phyloP scores from a whole-genome alignment of 2,329 filamentous ascomycete genomes.

The Chaetoscypha palmicola region DNA sequence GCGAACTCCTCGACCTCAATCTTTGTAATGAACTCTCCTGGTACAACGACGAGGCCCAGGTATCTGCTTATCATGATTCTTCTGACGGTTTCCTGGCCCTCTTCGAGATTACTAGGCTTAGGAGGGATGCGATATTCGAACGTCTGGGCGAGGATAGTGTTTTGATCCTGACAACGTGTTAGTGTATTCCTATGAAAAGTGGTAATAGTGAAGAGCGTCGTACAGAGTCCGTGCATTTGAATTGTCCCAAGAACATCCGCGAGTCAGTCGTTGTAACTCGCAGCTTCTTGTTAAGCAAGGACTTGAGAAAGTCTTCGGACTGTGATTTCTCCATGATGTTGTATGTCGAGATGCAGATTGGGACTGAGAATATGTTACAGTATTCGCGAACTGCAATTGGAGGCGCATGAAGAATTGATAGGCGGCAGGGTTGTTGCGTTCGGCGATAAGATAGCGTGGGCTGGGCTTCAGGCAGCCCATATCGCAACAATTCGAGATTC shows the following conservation, averaged over 20 bases:
- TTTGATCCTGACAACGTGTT: slow-evolving; percentile 59
- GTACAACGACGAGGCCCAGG: slow-evolving; percentile 83
- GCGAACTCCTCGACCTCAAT: slow-evolving; percentile 79
- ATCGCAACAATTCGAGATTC: too few species aligned
- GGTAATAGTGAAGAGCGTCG: slow-evolving; percentile 26
- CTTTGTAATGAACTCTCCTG: slow-evolving; percentile 75
- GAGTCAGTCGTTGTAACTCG: slow-evolving; percentile 74
- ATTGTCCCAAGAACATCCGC: slow-evolving; percentile 80
- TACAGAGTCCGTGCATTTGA: slow-evolving; percentile 94
- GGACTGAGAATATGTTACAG: too few species aligned
- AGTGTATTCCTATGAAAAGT: slow-evolving; percentile 1
- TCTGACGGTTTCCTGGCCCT: slow-evolving; percentile 39
- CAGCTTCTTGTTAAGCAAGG: slow-evolving; percentile 70
- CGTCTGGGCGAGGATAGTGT: slow-evolving; percentile 77
- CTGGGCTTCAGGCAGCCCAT: too few species aligned
- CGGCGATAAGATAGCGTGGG: slow-evolving; percentile 2
- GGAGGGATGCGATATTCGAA: slow-evolving; percentile 83
- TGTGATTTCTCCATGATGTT: slow-evolving; percentile 40
- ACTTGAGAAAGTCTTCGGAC: slow-evolving; percentile 49
- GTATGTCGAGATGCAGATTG: too few species aligned
- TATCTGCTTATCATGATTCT: slow-evolving; percentile 78
- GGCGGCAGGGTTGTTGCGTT: slow-evolving; percentile 7
- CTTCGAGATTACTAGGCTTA: slow-evolving; percentile 33
- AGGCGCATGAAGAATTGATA: too few species aligned
- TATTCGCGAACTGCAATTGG: too few species aligned